Base-by-base conservation (phyloP, 1,284 basidiomycete genomes). In the Moesziomyces sp. region DNA sequence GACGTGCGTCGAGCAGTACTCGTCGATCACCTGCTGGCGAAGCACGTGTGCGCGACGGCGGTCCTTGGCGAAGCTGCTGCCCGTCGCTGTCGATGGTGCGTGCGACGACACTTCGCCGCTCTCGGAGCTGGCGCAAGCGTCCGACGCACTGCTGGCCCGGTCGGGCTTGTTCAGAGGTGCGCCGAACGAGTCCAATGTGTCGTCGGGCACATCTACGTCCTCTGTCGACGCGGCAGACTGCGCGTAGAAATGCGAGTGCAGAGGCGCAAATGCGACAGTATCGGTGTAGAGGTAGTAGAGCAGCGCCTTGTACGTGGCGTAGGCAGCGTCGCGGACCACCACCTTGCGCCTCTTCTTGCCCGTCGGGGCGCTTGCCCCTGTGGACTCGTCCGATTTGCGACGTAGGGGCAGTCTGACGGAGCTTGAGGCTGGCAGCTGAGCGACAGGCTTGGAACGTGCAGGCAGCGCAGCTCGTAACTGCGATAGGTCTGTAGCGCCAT, bases 221-320 rank as follows among this genome's bases (percentile, higher is more conserved):
- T 51, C 64, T 14, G 58, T 57, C 11, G 65, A 33, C 5, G 65
- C 44, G 16, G 58, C 52, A 18, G 60, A 40, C 9, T 69, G 51
- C n/a, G 77, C 46, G 42, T 85, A 77, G 69, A 87, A 88, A 9
- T 85, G 86, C 9, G 87, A 94, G 0, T 92, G 90, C 8, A 94
- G 86, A 0, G 93, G 93, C 0, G 93, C 92, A 80, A 95, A 94
- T 43, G 90, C 87, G 67, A 94, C 91, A 6, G 87, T 88, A 79
- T 94, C 92, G 18, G 93, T 94, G 82, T 94, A 94, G 40, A 94
- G 86, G 84, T 92, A 94, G 85, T 92, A 93, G 14, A 94, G 86
- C 40, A 94, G 88, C 0, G 92, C 91, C 80, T 88, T 89, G 84
- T 93, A 95, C 0, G 93, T 94, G 8, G 88, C 86, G 84, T 92